Base-by-base conservation (phyloP, 805 yeast genomes). In the Saturnispora besseyi region DNA sequence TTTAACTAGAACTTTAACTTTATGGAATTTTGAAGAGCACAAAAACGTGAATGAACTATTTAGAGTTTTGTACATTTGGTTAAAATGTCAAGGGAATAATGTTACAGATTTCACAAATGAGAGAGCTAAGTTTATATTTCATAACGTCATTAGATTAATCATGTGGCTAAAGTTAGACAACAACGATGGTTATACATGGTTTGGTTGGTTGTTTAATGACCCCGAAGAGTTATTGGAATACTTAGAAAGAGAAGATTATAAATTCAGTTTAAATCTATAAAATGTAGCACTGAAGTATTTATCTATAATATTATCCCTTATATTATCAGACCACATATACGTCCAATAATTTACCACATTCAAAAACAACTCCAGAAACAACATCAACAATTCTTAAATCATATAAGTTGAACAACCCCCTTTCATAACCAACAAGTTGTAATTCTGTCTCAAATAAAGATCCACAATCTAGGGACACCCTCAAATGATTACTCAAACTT, bases 341-440 rank as follows among this genome's bases (percentile, higher is more conserved):
- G 57, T 84, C 89, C 34, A 86, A 69, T 48, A 85, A 66, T 51
- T 78, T 75, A 1, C 88, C 89, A 60, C 86, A 82, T 53, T 81
- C 89, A 54, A 81, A 72, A 1, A 79, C 75, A 50, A 84, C 90
- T 3, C 90, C 87, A 18, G 80, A 73, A 34, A 62, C 59, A 10
- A 79, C 67, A 58, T 86, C 95, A 44, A 81, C 73, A 12, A 87
- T 69, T 51, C 76, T 76, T n/a, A 84, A 73, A 2, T 86, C 88
- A 49, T 76, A 79, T 21, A 87, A 64, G 41, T 77, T 76, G 60
- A 75, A 81, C 7, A 82, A 72, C 0, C 95, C 95, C 55, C 73
- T 71, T 40, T 79, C 75, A 12, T 84, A 65, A 0, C 87, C 89
- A 44, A 83, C 66, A 36, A 86, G 62, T 46, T 69, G 70, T 28